phyloP scores from a whole-genome alignment of 106 monocot genomes.

The Phalaenopsis equestris region DNA sequence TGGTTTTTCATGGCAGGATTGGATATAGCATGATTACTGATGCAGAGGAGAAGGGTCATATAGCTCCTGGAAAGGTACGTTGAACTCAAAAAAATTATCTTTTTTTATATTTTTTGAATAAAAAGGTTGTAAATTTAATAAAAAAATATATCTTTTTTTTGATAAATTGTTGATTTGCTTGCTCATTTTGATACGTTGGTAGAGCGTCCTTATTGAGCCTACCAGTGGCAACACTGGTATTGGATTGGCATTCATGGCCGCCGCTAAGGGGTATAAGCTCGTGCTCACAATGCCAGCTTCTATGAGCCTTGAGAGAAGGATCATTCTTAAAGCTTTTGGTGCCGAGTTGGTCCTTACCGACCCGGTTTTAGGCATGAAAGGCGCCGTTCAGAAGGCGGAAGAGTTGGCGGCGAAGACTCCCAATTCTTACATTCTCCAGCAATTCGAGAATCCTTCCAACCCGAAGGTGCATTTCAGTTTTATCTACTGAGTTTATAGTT shows the following conservation, averaged over 20 bases:
- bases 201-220: slow-evolving; percentile 73
- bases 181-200: not conserved
- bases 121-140: not conserved
- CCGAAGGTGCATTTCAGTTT: slow-evolving; percentile 27
- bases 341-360: slow-evolving; percentile 49
- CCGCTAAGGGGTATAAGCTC: slow-evolving; percentile 72
- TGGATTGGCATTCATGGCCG: slow-evolving; percentile 65
- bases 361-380: slow-evolving; percentile 41
- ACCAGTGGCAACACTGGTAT: slow-evolving; percentile 78
- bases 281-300: slow-evolving; percentile 65
- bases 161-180: not conserved
- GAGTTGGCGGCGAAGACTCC: slow-evolving; percentile 49
- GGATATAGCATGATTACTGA: slow-evolving; percentile 94
- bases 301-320: slow-evolving; percentile 77
- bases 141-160: not conserved
- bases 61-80: slow-evolving; percentile 61
- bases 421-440: slow-evolving; percentile 51
- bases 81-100: not conserved
- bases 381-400: slow-evolving; percentile 51
- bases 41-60: slow-evolving; percentile 87
- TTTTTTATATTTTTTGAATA: not conserved
- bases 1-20: slow-evolving; percentile 39
- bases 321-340: slow-evolving; percentile 54
- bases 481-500: not conserved
- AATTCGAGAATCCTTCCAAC: slow-evolving; percentile 60